A percentile compares a stretch with the other conserved stretches of the same genome.
Conservation (phyloP, 2,329 filamentous ascomycete genomes). For the Monosporascus sp. region DNA sequence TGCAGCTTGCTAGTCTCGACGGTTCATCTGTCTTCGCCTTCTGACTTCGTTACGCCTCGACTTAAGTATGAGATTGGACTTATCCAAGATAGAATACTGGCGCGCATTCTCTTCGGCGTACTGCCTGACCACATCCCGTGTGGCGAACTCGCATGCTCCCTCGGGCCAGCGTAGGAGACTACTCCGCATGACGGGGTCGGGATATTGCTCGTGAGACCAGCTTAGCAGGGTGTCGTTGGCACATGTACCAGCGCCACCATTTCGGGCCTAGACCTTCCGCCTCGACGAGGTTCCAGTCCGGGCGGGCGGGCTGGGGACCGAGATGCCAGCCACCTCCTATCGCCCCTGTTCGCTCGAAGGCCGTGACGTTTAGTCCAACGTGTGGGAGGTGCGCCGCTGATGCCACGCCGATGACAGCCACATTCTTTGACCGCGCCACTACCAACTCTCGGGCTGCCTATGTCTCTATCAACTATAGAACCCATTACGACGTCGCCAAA, state of each 20-base stretch:
- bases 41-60: constrained; percentile 45
- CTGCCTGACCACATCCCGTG: constrained; percentile 48
- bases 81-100: constrained; percentile 41
- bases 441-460: background rate
- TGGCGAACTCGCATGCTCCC: constrained; percentile 54
- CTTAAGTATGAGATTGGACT: constrained; percentile 54
- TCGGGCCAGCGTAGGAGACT: constrained; percentile 48
- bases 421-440: constrained; percentile 24
- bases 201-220: constrained; percentile 66
- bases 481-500: constrained; percentile 6
- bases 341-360: constrained; percentile 58
- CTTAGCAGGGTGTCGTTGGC: constrained; percentile 51
- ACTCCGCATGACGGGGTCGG: constrained; percentile 51
- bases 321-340: constrained; percentile 65
- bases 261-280: constrained; percentile 14
- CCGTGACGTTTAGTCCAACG: constrained; percentile 50
- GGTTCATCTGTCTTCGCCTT: constrained; percentile 39
- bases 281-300: constrained; percentile 17
- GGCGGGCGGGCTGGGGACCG: constrained; percentile 37
- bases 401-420: constrained; percentile 63
- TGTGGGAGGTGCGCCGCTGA: constrained; percentile 62
- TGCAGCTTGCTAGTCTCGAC: constrained; percentile 43
- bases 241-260: constrained; percentile 31
- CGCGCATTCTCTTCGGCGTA: constrained; percentile 58
- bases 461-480: constrained; percentile 5